Evolutionary conservation across 169 alveolate genomes (phyloP).

Genomic region (Neospora caninum): DNA sequence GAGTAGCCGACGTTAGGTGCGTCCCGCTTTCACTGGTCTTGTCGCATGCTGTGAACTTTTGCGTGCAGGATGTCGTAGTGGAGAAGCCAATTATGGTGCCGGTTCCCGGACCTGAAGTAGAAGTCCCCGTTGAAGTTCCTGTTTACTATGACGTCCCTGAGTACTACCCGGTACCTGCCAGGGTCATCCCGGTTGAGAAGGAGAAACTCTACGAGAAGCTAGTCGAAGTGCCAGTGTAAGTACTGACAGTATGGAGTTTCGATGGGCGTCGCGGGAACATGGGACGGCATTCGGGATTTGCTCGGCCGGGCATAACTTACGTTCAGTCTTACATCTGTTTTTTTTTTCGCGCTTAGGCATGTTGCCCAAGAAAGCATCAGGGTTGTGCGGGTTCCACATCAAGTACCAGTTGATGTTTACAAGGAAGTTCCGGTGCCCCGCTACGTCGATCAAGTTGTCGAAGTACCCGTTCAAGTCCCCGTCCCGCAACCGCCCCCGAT

Average conservation of each 20-base stretch:
- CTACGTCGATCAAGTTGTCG: slow-evolving; percentile 20
- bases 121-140: slow-evolving; percentile 44
- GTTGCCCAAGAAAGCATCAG: slow-evolving; percentile 35
- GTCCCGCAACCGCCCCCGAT: slow-evolving; percentile 20
- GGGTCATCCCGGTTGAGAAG: slow-evolving; percentile 31
- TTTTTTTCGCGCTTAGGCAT: slow-evolving; percentile 7
- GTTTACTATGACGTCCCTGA: slow-evolving; percentile 45
- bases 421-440: slow-evolving; percentile 42
- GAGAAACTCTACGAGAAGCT: slow-evolving; percentile 42
- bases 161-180: slow-evolving; percentile 29
- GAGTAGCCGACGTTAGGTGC: too few relatives aligned
- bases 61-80: slow-evolving; percentile 24
- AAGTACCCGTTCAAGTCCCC: slow-evolving; percentile 41
- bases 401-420: slow-evolving; percentile 30
- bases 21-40: background rate
- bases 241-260: background rate
- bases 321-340: background rate
- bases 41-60: background rate
- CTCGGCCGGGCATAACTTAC: background rate
- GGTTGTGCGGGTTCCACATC: slow-evolving; percentile 38
- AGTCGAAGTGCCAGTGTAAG: slow-evolving; percentile 48
- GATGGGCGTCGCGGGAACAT: background rate
- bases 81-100: slow-evolving; percentile 43
- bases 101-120: background rate
- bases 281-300: background rate